These are phyloP conservation scores for Tricholomella constricta DNA, from an alignment of 768 basidiomycete genomes.

Conservation along the genomic window DNA sequence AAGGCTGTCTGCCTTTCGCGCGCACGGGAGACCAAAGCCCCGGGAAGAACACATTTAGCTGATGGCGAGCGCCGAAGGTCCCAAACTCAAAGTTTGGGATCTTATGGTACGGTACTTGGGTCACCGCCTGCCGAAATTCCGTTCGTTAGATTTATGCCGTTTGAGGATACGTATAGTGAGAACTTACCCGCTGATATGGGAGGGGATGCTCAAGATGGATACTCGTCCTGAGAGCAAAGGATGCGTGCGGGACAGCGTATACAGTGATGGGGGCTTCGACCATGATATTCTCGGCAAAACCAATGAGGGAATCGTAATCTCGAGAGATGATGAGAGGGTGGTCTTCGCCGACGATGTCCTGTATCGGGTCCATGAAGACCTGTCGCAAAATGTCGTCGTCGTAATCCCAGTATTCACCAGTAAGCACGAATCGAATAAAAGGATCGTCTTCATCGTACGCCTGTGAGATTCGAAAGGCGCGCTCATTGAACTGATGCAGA, in stretches of 20 bases:
- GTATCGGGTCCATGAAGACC: constrained; percentile 3
- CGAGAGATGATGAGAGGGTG: constrained; percentile 4
- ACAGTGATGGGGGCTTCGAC: constrained; percentile 5
- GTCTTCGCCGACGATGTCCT: neutral
- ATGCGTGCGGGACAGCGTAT: constrained; percentile 2
- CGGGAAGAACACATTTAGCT: constrained; percentile 31
- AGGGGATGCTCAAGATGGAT: constrained; percentile 7
- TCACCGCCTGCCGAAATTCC: neutral
- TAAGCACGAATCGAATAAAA: neutral
- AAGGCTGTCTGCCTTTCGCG: neutral
- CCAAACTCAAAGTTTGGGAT: constrained; percentile 32
- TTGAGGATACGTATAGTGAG: neutral
- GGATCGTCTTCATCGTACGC: neutral
- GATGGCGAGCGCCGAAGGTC: constrained; percentile 20
- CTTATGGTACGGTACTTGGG: constrained; percentile 18
- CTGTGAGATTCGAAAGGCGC: neutral
- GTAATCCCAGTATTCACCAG: neutral
- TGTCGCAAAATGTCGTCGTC: neutral
- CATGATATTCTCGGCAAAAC: constrained; percentile 12
- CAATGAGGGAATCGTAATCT: constrained; percentile 24
- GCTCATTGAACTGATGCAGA: neutral
- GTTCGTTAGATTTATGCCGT: neutral
- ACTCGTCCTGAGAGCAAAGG: neutral
- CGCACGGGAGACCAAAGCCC: constrained; percentile 15
- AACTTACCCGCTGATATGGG: neutral